These are phyloP conservation scores for Scheffersomyces stambukii DNA, from an alignment of 1,139 yeast species.

Conservation along the genomic window DNA sequence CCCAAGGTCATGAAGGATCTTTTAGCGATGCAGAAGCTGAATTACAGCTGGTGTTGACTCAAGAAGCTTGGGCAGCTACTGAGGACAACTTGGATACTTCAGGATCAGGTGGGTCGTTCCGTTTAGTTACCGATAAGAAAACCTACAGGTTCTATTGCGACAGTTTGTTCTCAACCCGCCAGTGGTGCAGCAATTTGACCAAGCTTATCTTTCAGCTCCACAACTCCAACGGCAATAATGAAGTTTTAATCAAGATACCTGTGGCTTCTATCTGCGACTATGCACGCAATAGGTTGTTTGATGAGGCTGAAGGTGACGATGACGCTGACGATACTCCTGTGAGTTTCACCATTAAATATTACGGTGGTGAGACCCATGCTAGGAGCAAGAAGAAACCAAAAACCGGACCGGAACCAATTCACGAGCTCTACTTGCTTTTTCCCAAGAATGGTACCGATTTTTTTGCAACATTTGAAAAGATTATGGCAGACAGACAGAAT, in stretches of 20 bases:
- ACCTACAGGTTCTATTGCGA: slow-evolving; percentile 71
- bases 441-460: slow-evolving; percentile 38
- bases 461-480: slow-evolving; percentile 18
- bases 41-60: slow-evolving; percentile 25
- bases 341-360: slow-evolving; percentile 20
- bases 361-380: slow-evolving; percentile 5
- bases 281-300: slow-evolving; percentile 31
- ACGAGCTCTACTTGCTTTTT: slow-evolving; percentile 67
- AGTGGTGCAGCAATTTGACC: slow-evolving; percentile 75
- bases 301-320: slow-evolving; percentile 13
- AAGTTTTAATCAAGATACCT: slow-evolving; percentile 77
- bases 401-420: slow-evolving; percentile 23
- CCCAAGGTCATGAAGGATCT: slow-evolving; percentile 13
- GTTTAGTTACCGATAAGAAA: slow-evolving; percentile 51
- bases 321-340: slow-evolving; percentile 15
- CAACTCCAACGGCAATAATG: slow-evolving; percentile 63
- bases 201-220: slow-evolving; percentile 66
- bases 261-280: slow-evolving; percentile 60
- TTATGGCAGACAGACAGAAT: slow-evolving; percentile 14
- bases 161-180: slow-evolving; percentile 63
- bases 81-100: slow-evolving; percentile 27
- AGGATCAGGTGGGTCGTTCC: slow-evolving; percentile 46
- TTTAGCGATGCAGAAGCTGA: too few relatives aligned
- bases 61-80: slow-evolving; percentile 15
- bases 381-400: slow-evolving; percentile 6